Evolutionary conservation across 2,329 filamentous ascomycete species (phyloP), one percentile per base, ranked within the genome.

Genomic region (Fusarium bulbicola): DNA sequence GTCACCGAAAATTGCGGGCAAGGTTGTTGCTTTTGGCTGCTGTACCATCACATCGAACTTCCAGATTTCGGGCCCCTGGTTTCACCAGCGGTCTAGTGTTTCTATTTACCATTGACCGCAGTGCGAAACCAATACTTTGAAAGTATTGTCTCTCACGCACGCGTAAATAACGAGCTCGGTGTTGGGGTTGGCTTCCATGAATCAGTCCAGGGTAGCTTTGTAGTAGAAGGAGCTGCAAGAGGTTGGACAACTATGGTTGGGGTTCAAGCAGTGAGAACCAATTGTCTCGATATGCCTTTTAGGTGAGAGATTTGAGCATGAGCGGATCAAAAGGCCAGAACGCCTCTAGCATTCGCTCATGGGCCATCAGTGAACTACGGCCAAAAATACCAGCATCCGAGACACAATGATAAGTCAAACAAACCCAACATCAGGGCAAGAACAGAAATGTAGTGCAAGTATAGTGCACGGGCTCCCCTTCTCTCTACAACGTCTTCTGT

Each of bases 11-110:
- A 52, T 12, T n/a, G n/a, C 9, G 18, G 18, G n/a, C 59, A 58
- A 54, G 30, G 36, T 39, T 54, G 30, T 62, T 49, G 56, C 37
- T 54, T 18, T 39, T 36, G 36, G 42, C 26, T 34, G 52, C 16
- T 39, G 37, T 58, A 50, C 45, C 52, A 49, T 56, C 26, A 39
- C n/a, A 34, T 54, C 62, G 54, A 54, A 40, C 34, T 40, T 66
- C 34, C 37, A 62, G 20, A 54, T 56, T 50, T 46, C 24, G 42
- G 30, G 21, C 13, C 32, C 52, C 16, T 30, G 26, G 70, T 73
- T 63, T 61, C 73, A 75, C 73, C 49, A 50, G 58, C 63, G 49
- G 49, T 21, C 49, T 26, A 36, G 49, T 36, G 42, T 72, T 60
- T 26, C 61, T 66, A 60, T 54, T 52, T 50, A 34, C 52, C 49